Evolutionary conservation across 2,329 filamentous ascomycete genomes (phyloP).

Genomic region (Penicillium verrucosum): DNA sequence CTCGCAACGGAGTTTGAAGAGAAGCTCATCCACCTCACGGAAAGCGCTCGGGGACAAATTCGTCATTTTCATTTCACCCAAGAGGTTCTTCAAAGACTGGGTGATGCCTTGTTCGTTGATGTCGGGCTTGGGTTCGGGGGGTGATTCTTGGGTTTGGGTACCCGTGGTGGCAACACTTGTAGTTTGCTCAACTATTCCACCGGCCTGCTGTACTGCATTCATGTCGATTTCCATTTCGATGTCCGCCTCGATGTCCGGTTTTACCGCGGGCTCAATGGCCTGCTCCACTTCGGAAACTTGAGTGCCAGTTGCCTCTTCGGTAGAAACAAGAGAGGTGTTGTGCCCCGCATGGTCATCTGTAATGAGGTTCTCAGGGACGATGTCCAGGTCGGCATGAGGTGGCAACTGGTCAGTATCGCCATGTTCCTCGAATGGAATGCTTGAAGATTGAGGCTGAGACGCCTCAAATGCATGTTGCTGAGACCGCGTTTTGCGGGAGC

Average conservation of each 20-base stretch:
- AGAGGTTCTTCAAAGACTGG: conserved; percentile 51
- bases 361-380: conserved; percentile 1
- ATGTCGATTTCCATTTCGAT: conserved; percentile 2
- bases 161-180: conserved; percentile 10
- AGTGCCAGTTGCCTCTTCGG: conserved; percentile 18
- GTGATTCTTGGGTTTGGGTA: conserved; percentile 15
- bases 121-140: background rate
- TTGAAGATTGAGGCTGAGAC: conserved; percentile 4
- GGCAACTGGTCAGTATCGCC: background rate
- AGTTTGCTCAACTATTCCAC: background rate
- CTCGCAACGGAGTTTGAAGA: conserved; percentile 74
- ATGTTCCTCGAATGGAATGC: background rate
- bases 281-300: conserved; percentile 15
- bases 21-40: conserved; percentile 69
- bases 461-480: conserved; percentile 11
- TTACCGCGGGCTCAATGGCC: background rate
- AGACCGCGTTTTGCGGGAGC: conserved; percentile 21
- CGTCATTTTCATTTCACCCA: conserved; percentile 59
- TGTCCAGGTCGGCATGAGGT: background rate
- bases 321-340: conserved; percentile 5
- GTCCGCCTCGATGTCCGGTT: conserved; percentile 5
- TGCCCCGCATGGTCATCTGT: background rate
- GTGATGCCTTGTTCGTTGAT: conserved; percentile 47
- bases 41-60: conserved; percentile 64
- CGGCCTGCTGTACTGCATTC: background rate